phyloP scores from a whole-genome alignment of 805 yeast species.

The Middelhovenomyces tepae region DNA sequence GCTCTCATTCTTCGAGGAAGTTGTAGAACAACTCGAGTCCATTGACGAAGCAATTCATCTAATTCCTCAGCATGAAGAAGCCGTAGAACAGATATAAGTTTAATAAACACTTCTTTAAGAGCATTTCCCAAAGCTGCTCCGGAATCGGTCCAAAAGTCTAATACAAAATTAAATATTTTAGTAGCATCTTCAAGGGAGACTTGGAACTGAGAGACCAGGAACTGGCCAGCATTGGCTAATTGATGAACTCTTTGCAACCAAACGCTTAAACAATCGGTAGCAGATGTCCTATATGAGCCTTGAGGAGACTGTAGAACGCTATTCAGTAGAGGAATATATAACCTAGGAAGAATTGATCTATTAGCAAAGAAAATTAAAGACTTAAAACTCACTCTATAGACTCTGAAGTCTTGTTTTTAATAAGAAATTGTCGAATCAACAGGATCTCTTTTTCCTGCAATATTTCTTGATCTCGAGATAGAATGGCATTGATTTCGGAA shows the following conservation, averaged over 20 bases:
- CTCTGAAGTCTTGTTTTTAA: too few relatives aligned
- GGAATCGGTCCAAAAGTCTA: conserved; percentile 64
- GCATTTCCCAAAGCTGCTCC: conserved; percentile 67
- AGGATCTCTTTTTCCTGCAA: too few relatives aligned
- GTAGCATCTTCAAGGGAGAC: conserved; percentile 17
- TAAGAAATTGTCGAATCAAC: too few relatives aligned
- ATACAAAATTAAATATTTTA: conserved; percentile 34
- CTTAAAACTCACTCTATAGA: too few relatives aligned
- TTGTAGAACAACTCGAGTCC: conserved; percentile 39
- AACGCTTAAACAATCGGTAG: conserved; percentile 54
- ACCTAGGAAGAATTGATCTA: too few relatives aligned
- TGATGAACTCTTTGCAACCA: conserved; percentile 56
- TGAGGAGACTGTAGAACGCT: too few relatives aligned
- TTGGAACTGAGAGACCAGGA: conserved; percentile 1
- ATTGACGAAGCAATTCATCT: conserved; percentile 21
- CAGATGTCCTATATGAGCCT: conserved; percentile 32
- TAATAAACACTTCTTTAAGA: conserved; percentile 49
- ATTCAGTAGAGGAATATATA: too few relatives aligned
- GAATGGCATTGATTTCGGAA: too few relatives aligned
- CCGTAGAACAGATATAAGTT: conserved; percentile 36
- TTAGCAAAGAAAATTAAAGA: too few relatives aligned
- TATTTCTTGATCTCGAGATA: too few relatives aligned
- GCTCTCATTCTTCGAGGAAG: conserved; percentile 49
- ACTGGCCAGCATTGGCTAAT: conserved; percentile 9
- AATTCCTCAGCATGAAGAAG: conserved; percentile 15